A percentile compares a stretch with the other conserved stretches of the same genome.
These are phyloP conservation scores for Metschnikowia vanudenii DNA, from an alignment of 805 yeast genomes.

Conservation along the genomic window DNA sequence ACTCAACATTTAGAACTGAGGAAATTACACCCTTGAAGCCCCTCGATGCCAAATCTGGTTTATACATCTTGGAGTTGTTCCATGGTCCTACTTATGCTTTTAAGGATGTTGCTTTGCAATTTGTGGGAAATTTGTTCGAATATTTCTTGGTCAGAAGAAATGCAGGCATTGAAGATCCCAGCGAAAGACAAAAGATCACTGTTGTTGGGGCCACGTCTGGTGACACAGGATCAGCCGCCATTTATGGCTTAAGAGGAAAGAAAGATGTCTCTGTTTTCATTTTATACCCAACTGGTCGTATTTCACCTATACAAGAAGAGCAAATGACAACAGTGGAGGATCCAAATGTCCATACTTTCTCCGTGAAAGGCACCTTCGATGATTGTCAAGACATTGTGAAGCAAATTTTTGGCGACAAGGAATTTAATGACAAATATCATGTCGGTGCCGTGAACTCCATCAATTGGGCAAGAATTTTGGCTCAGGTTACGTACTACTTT, in stretches of 20 bases:
- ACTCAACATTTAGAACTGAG: conserved; percentile 83
- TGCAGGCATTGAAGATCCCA: conserved; percentile 43
- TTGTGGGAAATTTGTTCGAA: conserved; percentile 95
- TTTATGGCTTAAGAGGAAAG: conserved; percentile 94
- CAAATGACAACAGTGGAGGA: conserved; percentile 98
- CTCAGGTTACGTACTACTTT: conserved; percentile 96
- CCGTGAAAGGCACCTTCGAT: conserved; percentile 95
- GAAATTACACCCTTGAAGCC: conserved; percentile 86
- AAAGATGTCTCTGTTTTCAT: conserved; percentile 97
- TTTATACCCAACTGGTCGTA: conserved; percentile 94
- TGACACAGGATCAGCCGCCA: conserved; percentile 99
- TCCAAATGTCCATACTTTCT: conserved; percentile 87
- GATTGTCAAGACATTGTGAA: conserved; percentile 98
- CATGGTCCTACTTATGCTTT: conserved; percentile 99
- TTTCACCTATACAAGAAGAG: conserved; percentile 95
- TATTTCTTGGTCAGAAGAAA: conserved; percentile 82
- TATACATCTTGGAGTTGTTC: conserved; percentile 86
- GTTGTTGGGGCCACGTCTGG: conserved; percentile 99
- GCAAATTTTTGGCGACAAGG: conserved; percentile 83
- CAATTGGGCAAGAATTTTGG: conserved; percentile 98
- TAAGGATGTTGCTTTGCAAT: conserved; percentile 97
- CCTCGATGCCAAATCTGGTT: conserved; percentile 53
- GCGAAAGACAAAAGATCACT: conserved; percentile 75
- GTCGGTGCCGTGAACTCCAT: conserved; percentile 98
- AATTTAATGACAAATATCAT: conserved; percentile 85